A percentile compares a stretch with the other conserved stretches of the same genome.
phyloP scores from a whole-genome alignment of 768 basidiomycete species.

The Harrya chromipes region DNA sequence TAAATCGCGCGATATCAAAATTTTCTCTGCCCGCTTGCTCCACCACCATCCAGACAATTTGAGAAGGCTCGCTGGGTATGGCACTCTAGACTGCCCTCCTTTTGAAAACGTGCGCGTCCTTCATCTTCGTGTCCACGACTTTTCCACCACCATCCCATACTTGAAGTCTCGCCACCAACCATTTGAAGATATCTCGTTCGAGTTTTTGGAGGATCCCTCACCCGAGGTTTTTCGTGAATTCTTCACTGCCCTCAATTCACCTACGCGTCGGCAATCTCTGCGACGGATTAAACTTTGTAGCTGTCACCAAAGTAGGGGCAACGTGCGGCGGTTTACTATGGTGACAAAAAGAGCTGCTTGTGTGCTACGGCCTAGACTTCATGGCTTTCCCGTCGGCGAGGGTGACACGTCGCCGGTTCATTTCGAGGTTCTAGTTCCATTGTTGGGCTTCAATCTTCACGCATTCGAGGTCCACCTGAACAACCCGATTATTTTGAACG shows the following conservation, averaged over 20 bases:
- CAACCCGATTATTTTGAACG: no score
- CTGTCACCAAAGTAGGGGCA: no score
- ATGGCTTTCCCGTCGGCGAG: no score
- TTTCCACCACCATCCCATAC: constrained; percentile 6
- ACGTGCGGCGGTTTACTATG: no score
- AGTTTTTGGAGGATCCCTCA: background rate
- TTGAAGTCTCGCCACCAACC: constrained; percentile 6
- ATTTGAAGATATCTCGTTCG: constrained; percentile 2
- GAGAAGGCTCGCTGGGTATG: background rate
- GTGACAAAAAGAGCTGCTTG: no score
- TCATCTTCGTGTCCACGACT: background rate
- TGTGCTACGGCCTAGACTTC: no score
- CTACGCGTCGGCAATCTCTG: background rate
- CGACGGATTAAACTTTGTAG: background rate
- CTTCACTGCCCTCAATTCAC: background rate
- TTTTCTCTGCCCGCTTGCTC: background rate
- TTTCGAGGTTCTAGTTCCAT: constrained; percentile 1
- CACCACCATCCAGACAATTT: background rate
- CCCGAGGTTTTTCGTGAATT: constrained; percentile 3
- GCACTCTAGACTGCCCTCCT: background rate
- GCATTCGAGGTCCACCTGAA: background rate
- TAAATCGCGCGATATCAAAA: background rate
- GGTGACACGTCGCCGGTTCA: no score
- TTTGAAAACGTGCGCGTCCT: constrained; percentile 10
- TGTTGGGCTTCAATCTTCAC: constrained; percentile 1